Base-by-base conservation (phyloP, 2,329 filamentous ascomycete species). In the Thelonectria rubi region DNA sequence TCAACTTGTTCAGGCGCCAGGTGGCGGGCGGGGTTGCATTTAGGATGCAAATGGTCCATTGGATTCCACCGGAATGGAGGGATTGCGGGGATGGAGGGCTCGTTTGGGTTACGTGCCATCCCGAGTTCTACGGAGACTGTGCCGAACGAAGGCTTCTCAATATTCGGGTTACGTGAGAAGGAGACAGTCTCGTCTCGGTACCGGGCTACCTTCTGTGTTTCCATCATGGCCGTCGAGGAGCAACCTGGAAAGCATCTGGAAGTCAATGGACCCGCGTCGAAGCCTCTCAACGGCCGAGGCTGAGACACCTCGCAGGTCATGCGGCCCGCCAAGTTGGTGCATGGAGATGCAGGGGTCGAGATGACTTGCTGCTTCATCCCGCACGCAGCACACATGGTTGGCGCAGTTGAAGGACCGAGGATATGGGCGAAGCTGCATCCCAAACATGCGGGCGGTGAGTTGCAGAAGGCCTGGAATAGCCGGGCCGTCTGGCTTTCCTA, bases 21-120 rank as follows among this genome's bases (percentile, higher is more conserved):
- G 45, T 55, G 57, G 57, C 51, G 51, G 57, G 57, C 57, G 57
- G 57, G 57, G 51, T 55, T 20, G 20, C 17, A 20, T 26, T 46
- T 51, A 32, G 46, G 46, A 30, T 18, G 18, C n/a, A n/a, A 15
- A 14, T 15, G n/a, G 53, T 47, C 14, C 26, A 30, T 30, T 30
- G 26, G 26, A 30, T 30, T 30, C 26, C 26, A 30, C 26, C 8
- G 26, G 26, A 30, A 30, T 45, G 43, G 53, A 24, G 20, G 42
- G 43, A 30, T 55, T 55, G 57, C 51, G 57, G 57, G 51, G 21
- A n/a, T 50, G 20, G 52, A 17, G 34, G 24, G n/a, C 5, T 15
- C 5, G 18, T 17, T 18, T 17, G 18, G 26, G 12, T 24, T 34
- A 30, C 39, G 20, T n/a, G 11, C 32, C 20, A 32, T 53, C 32